Evolutionary conservation across 73 alveolate species (phyloP).

Genomic region (Breviolum minutum): DNA sequence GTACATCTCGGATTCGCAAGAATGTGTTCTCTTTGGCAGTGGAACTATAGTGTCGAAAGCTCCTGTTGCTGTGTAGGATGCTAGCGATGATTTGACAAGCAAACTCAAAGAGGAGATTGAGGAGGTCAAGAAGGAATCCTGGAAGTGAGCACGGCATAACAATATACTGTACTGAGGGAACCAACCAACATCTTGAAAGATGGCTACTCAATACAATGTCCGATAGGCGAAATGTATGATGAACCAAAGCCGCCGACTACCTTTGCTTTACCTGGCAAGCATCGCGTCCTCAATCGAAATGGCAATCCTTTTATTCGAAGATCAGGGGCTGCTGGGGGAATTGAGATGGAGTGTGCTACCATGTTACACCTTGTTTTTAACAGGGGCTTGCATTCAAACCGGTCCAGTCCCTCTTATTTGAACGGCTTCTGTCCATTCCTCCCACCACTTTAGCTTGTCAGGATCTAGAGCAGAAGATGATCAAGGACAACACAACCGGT

Average conservation of each 20-base stretch:
- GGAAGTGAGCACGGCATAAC: neutral
- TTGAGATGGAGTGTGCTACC: neutral
- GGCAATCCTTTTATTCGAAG: neutral
- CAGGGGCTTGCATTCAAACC: too few relatives aligned
- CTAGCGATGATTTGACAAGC: neutral
- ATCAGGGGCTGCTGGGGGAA: neutral
- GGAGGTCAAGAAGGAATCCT: neutral
- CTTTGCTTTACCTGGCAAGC: neutral
- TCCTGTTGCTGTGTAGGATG: neutral
- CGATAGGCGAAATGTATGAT: neutral
- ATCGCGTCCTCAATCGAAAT: neutral
- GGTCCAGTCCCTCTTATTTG: too few relatives aligned
- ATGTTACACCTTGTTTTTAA: too few relatives aligned
- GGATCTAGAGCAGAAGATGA: neutral
- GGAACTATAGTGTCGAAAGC: neutral
- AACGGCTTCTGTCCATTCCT: too few relatives aligned
- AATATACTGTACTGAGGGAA: neutral
- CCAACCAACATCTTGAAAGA: neutral
- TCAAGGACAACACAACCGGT: neutral
- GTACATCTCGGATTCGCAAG: neutral
- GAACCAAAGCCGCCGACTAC: neutral
- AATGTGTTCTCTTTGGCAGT: neutral
- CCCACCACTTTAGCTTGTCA: neutral
- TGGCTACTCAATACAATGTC: neutral
- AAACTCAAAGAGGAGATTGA: slow-evolving; percentile 12